Base-by-base conservation (phyloP, 2,329 filamentous ascomycete species). In the Fusarium buharicum region DNA sequence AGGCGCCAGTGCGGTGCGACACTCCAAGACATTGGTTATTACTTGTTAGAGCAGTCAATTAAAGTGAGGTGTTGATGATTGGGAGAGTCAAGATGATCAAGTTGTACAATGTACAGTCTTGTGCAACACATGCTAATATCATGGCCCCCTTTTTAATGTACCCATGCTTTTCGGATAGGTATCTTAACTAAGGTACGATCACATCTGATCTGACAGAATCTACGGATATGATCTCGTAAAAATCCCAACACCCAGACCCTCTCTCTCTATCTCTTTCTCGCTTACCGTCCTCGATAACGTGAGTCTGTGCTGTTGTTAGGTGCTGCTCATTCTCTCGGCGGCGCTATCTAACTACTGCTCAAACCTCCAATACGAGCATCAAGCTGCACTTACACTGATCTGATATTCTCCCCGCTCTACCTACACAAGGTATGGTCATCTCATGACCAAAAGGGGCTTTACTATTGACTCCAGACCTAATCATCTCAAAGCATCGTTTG, bases 371-470 rank as follows among this genome's bases (percentile, higher is more conserved):
- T 64, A 64, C 62, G 62, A 64, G 56, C 52, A 43, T 49, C n/a
- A 31, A 37, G 38, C 55, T 62, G 48, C 36, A 59, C 48, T 62
- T 47, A 48, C 44, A 49, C 41, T 51, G 48, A 50, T 48, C n/a
- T 66, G 57, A 50, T 60, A 50, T 47, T 24, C 18, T 41, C 52
- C 51, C 57, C 57, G 44, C 61, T 65, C 31, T 49, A n/a, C n/a
- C n/a, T n/a, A n/a, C n/a, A n/a, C n/a, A n/a, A n/a, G n/a, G n/a
- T n/a, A n/a, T n/a, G n/a, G n/a, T n/a, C n/a, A n/a, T n/a, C n/a
- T n/a, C n/a, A 47, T 58, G 61, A 45, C 48, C 62, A 41, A 50
- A 65, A 51, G 48, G 62, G 62, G 61, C 57, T 33, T 62, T 34
- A 64, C 53, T 51, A 47, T 62, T 60, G 49, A 56, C 37, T 37